Percentiles rank a stretch among this genome's conserved stretches.
These are phyloP conservation scores for Rickenella mellea DNA, from an alignment of 768 basidiomycete species.

Conservation along the genomic window DNA sequence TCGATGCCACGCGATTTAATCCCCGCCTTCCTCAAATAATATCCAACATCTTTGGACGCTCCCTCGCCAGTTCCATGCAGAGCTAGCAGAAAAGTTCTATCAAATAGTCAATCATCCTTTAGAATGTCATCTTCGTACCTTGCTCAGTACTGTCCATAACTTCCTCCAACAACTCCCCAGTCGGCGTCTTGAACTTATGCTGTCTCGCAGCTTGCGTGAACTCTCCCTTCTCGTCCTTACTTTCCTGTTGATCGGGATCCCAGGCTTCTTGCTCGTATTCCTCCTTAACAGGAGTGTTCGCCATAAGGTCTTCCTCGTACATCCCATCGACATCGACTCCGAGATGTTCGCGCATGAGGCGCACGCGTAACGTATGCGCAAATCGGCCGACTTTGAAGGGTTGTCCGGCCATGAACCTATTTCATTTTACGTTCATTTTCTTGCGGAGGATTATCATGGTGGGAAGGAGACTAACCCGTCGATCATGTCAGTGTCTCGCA, in stretches of 20 bases:
- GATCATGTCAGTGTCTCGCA: slow-evolving; percentile 96
- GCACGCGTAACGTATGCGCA: slow-evolving; percentile 86
- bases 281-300: slow-evolving; percentile 37
- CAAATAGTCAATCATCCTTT: slow-evolving; percentile 3
- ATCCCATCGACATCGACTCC: slow-evolving; percentile 91
- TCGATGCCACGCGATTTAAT: slow-evolving; percentile 29
- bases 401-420: slow-evolving; percentile 85
- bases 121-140: slow-evolving; percentile 28
- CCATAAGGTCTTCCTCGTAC: slow-evolving; percentile 63
- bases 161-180: slow-evolving; percentile 21
- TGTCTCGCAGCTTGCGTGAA: slow-evolving; percentile 27
- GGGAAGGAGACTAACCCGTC: slow-evolving; percentile 48
- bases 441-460: not conserved
- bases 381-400: slow-evolving; percentile 96
- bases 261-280: slow-evolving; percentile 49
- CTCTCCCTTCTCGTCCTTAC: slow-evolving; percentile 30
- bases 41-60: slow-evolving; percentile 23
- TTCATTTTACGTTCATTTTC: slow-evolving; percentile 3
- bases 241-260: slow-evolving; percentile 71
- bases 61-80: slow-evolving; percentile 29
- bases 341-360: slow-evolving; percentile 94
- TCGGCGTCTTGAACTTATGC: slow-evolving; percentile 17
- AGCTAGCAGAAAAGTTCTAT: slow-evolving; percentile 21
- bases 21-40: slow-evolving; percentile 33
- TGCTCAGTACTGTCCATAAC: slow-evolving; percentile 32